Percentiles rank a stretch among this genome's conserved stretches.
Evolutionary conservation across 2,329 filamentous ascomycete genomes (phyloP).

Genomic region (Falciphora oryzae): DNA sequence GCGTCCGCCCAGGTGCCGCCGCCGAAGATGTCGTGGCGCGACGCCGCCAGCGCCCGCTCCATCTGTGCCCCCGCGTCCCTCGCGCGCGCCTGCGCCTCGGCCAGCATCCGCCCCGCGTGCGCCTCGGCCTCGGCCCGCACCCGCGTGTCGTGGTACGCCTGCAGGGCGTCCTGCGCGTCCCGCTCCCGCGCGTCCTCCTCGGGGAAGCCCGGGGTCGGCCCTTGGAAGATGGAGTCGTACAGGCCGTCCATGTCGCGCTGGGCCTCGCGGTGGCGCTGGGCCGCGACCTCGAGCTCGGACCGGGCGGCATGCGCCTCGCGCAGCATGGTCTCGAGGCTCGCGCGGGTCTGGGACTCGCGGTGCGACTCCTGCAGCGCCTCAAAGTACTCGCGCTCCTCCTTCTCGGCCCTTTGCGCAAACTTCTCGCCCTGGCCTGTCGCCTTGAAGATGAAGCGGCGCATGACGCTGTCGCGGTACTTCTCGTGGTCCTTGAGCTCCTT

Average conservation of each 20-base stretch:
- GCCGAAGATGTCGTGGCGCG: slow-evolving; percentile 42
- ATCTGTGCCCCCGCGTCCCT: slow-evolving; percentile 30
- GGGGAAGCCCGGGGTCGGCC: slow-evolving; percentile 45
- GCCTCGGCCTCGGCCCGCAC: slow-evolving; percentile 32
- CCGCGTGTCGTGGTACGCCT: slow-evolving; percentile 32
- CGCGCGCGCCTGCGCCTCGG: slow-evolving; percentile 32
- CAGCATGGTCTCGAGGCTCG: slow-evolving; percentile 33
- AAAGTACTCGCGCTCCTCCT: slow-evolving; percentile 50
- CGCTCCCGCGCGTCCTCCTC: slow-evolving; percentile 46
- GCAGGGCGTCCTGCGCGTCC: slow-evolving; percentile 26
- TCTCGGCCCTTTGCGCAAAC: slow-evolving; percentile 41
- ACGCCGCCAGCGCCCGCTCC: slow-evolving; percentile 34
- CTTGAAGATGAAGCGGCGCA: slow-evolving; percentile 44
- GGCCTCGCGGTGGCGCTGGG: slow-evolving; percentile 30
- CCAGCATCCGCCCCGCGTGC: slow-evolving; percentile 34
- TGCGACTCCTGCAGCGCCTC: slow-evolving; percentile 44
- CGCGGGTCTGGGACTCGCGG: slow-evolving; percentile 36
- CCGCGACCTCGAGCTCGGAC: slow-evolving; percentile 29
- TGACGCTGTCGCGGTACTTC: slow-evolving; percentile 45
- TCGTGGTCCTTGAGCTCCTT: slow-evolving; percentile 46
- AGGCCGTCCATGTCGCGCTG: slow-evolving; percentile 43
- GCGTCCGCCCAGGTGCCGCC: slow-evolving; percentile 43
- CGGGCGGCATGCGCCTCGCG: slow-evolving; percentile 31
- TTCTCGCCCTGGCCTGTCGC: slow-evolving; percentile 42
- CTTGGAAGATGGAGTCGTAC: slow-evolving; percentile 48